Conservation (phyloP, 1,139 yeast species). For the Taphrina pruni region DNA sequence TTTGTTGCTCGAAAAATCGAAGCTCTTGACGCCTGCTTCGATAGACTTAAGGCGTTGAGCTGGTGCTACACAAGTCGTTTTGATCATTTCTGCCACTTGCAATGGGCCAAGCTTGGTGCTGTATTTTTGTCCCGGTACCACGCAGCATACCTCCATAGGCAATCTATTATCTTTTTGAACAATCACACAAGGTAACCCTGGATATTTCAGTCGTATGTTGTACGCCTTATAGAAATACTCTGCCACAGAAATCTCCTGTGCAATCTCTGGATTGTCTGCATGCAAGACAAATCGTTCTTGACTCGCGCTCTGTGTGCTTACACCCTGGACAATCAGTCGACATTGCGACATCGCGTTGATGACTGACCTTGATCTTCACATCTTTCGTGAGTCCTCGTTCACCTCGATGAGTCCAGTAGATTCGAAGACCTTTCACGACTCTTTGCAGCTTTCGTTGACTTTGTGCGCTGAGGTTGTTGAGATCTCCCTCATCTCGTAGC, state of each 20-base stretch:
- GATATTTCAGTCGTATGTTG: conserved; percentile 43
- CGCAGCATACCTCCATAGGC: conserved; percentile 43
- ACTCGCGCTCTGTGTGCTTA: conserved; percentile 11
- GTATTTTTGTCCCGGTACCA: conserved; percentile 43
- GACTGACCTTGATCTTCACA: conserved; percentile 16
- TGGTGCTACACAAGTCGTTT: conserved; percentile 26
- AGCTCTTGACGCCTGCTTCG: conserved; percentile 36
- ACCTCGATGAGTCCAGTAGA: conserved; percentile 25
- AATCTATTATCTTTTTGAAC: conserved; percentile 39
- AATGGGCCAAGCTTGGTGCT: conserved; percentile 38
- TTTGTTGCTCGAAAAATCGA: conserved; percentile 42
- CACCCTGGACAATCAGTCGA: background rate
- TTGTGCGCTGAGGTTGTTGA: conserved; percentile 18
- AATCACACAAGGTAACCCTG: conserved; percentile 42
- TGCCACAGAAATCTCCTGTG: conserved; percentile 41
- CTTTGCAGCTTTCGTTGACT: conserved; percentile 12
- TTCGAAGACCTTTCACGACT: conserved; percentile 15
- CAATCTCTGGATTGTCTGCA: conserved; percentile 19
- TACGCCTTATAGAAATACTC: conserved; percentile 42
- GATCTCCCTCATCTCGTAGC: conserved; percentile 6
- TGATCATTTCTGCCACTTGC: conserved; percentile 44
- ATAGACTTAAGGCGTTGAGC: conserved; percentile 29
- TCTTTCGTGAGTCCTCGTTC: conserved; percentile 15
- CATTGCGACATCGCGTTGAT: background rate
- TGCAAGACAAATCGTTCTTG: conserved; percentile 10